Base-by-base conservation (phyloP, 306 rosid genomes). In the Rosa multiflora region DNA sequence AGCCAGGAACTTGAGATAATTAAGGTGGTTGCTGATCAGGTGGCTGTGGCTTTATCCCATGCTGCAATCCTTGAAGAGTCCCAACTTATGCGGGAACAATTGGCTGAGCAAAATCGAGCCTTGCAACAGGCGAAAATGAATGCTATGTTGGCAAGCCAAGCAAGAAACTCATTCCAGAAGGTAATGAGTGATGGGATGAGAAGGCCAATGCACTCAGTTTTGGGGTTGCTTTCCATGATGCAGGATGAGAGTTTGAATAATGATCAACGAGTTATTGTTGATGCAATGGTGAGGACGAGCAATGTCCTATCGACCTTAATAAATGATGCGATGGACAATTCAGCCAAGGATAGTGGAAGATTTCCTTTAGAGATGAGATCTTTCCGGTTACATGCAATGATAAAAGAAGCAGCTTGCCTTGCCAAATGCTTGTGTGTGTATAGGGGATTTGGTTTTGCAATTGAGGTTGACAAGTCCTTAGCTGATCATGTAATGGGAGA, bases 181-280 rank as follows among this genome's bases (percentile, higher is more conserved):
- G 98, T 96, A 81, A 96, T 93, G 99, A 90, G 97, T 70, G 93
- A 90, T 78, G 99, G 99, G 78, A 96, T 96, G 99, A 91, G 98
- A 82, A 93, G 94, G 86, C 99, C 99, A 53, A 96, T 93, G 99
- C 98, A 96, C 86, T 96, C 99, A 35, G 87, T 96, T 78, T 70
- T 96, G 81, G 98, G 99, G 70, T 78, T 96, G 92, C 94, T 96
- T 76, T 96, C 99, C 14, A 85, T 90, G 91, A 29, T 96, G 83
- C 93, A 89, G 81, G 92, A 89, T 5, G 97, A 93, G 81, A 90
- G 67, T 72, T 78, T 96, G 74, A 89, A 78, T 64, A 82, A 77
- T 32, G 98, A 91, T 85, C 99, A 96, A 74, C 83, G 73, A 78
- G 89, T 92, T 74, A 87, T 96, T 51, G 91, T 96, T 46, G 96